Evolutionary conservation across 768 basidiomycete species (phyloP).

Genomic region (Russula olivacea): DNA sequence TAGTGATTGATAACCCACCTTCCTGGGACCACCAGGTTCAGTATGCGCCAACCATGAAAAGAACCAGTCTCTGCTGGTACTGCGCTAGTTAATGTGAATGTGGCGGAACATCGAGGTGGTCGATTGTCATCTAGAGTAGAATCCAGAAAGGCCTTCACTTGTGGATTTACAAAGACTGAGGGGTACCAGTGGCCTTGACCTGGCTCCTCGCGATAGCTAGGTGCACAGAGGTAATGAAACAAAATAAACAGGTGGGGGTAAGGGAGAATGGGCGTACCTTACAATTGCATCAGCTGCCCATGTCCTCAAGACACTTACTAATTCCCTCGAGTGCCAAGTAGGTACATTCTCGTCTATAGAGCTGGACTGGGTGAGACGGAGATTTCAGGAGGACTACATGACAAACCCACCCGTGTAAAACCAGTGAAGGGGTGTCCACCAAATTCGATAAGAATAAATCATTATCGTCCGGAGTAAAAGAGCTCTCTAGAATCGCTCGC

Average conservation of each 20-base stretch:
- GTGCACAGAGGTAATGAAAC: background rate
- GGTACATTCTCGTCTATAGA: slow-evolving; percentile 85
- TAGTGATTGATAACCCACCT: slow-evolving; percentile 40
- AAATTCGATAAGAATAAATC: slow-evolving; percentile 81
- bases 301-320: slow-evolving; percentile 50
- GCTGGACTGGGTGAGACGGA: slow-evolving; percentile 33
- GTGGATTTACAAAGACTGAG: slow-evolving; percentile 47
- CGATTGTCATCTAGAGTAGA: slow-evolving; percentile 21
- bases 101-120: slow-evolving; percentile 10
- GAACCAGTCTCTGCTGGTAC: slow-evolving; percentile 64
- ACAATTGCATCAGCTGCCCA: slow-evolving; percentile 51
- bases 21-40: slow-evolving; percentile 56
- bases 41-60: slow-evolving; percentile 64
- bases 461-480: slow-evolving; percentile 80
- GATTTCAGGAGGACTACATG: background rate
- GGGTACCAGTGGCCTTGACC: slow-evolving; percentile 68
- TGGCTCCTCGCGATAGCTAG: slow-evolving; percentile 57
- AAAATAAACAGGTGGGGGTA: background rate
- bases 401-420: slow-evolving; percentile 64
- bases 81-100: slow-evolving; percentile 70
- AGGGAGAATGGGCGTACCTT: slow-evolving; percentile 37
- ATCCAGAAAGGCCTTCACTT: slow-evolving; percentile 54
- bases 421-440: slow-evolving; percentile 60
- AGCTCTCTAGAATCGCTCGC: slow-evolving; percentile 64
- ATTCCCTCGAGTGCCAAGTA: slow-evolving; percentile 73